phyloP scores from a whole-genome alignment of 768 basidiomycete species.

The Pholiota molesta region DNA sequence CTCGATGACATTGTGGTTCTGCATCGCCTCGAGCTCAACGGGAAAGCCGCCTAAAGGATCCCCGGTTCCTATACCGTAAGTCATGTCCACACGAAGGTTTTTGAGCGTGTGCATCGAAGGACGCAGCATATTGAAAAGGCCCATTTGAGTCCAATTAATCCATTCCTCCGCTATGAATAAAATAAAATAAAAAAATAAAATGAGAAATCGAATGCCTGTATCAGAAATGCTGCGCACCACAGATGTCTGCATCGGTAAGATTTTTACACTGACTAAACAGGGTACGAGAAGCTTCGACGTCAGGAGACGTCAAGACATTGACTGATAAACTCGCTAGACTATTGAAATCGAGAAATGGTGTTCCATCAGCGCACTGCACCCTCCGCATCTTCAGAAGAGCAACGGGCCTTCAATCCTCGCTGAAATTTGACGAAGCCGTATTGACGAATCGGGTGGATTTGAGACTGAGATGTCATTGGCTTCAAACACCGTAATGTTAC shows the following conservation, averaged over 20 bases:
- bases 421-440: neutral
- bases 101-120: constrained; percentile 2
- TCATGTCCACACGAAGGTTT: neutral
- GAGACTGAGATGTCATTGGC: neutral
- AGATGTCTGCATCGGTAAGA: neutral
- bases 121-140: constrained; percentile 3
- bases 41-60: constrained; percentile 7
- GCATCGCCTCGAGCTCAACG: constrained; percentile 8
- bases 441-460: neutral
- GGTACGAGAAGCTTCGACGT: neutral
- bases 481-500: neutral
- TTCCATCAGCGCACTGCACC: constrained; percentile 1
- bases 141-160: neutral
- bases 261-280: constrained; percentile 1
- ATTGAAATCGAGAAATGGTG: constrained; percentile 7
- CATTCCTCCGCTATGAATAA: neutral
- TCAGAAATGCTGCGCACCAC: neutral
- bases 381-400: neutral
- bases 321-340: neutral
- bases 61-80: neutral
- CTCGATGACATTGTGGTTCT: constrained; percentile 1
- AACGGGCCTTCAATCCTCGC: neutral
- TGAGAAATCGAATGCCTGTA: neutral
- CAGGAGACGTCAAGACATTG: neutral
- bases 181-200: neutral